These are phyloP conservation scores for Geotrichum ghanense DNA, from an alignment of 805 yeast species.

Conservation along the genomic window DNA sequence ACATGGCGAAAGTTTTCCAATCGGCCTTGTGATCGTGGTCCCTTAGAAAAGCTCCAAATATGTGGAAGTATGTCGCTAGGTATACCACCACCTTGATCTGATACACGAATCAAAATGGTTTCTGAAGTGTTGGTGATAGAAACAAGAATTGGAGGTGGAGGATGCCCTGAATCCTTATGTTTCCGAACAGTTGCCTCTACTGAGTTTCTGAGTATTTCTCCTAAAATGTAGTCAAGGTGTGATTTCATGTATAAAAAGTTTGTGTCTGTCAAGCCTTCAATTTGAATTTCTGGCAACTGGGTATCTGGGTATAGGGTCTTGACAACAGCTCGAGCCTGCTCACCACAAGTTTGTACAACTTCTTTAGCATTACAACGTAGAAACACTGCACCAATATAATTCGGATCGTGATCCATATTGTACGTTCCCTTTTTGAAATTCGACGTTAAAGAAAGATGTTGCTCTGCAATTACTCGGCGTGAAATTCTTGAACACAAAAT, in stretches of 20 bases:
- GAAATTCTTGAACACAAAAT: constrained; percentile 79
- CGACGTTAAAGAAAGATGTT: constrained; percentile 70
- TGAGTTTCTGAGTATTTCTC: constrained; percentile 80
- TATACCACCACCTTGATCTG: constrained; percentile 89
- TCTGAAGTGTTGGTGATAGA: constrained; percentile 57
- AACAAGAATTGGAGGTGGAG: constrained; percentile 49
- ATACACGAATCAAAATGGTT: constrained; percentile 62
- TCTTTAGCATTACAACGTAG: constrained; percentile 65
- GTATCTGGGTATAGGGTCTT: constrained; percentile 19
- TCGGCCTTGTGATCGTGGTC: constrained; percentile 18
- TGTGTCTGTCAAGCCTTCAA: constrained; percentile 62
- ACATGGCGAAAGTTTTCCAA: constrained; percentile 21
- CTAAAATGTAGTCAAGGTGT: constrained; percentile 75
- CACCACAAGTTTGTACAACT: constrained; percentile 46
- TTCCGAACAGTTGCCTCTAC: constrained; percentile 65
- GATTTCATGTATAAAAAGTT: constrained; percentile 75
- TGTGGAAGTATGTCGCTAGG: constrained; percentile 44
- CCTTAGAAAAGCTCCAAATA: constrained; percentile 75
- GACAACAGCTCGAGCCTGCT: constrained; percentile 40
- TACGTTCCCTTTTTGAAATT: constrained; percentile 38
- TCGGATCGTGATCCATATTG: constrained; percentile 27
- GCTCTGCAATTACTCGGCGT: constrained; percentile 83
- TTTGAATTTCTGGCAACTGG: constrained; percentile 57
- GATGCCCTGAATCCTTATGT: constrained; percentile 37
- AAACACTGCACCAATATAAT: constrained; percentile 62